phyloP scores from a whole-genome alignment of 2,329 filamentous ascomycete species.

The Trematosphaeria pertusa region DNA sequence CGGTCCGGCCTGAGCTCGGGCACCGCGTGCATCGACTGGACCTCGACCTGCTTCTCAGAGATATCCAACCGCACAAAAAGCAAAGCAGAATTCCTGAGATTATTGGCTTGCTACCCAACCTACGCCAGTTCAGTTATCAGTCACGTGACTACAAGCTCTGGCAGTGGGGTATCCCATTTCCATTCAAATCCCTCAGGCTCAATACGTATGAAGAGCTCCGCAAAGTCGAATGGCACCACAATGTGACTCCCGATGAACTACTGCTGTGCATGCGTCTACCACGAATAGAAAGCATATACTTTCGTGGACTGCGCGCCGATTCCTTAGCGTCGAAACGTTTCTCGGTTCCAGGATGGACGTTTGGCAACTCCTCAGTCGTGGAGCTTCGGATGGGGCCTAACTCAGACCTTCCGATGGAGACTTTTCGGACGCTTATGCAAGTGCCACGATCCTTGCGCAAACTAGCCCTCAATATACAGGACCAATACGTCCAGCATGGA shows the following conservation, averaged over 20 bases:
- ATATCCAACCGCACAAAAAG: conserved; percentile 10
- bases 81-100: conserved; percentile 7
- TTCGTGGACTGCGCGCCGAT: conserved; percentile 5
- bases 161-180: conserved; percentile 9
- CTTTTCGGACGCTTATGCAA: conserved; percentile 1
- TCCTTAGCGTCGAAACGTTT: not conserved
- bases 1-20: conserved; percentile 8
- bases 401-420: not conserved
- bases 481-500: not conserved
- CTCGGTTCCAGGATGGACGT: not conserved
- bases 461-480: conserved; percentile 1
- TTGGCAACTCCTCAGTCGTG: conserved; percentile 1
- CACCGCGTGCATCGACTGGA: conserved; percentile 12
- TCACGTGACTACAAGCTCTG: conserved; percentile 11
- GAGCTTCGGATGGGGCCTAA: conserved; percentile 8
- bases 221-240: conserved; percentile 13
- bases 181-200: conserved; percentile 1
- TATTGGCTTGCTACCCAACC: conserved; percentile 5
- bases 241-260: conserved; percentile 6
- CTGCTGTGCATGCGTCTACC: conserved; percentile 8
- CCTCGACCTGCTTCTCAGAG: conserved; percentile 10
- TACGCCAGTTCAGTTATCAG: conserved; percentile 10
- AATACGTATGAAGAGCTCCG: conserved; percentile 4
- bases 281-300: conserved; percentile 6
- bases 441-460: conserved; percentile 1